Evolutionary conservation across 768 basidiomycete species (phyloP).

Genomic region (Hygrocybe coccinea): DNA sequence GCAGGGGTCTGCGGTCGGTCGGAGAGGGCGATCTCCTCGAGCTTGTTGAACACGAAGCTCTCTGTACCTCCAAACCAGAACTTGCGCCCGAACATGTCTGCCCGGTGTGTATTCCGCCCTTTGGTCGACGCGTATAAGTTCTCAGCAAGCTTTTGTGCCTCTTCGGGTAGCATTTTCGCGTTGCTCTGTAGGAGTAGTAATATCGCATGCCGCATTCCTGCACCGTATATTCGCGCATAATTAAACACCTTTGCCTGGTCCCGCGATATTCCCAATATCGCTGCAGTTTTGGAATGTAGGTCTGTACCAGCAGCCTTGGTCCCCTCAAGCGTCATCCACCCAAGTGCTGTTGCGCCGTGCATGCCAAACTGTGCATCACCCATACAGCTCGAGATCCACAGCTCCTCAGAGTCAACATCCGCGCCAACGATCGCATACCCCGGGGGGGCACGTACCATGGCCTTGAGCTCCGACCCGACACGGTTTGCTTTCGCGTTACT

Average conservation of each 20-base stretch:
- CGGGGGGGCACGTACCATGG: conserved; percentile 91
- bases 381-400: conserved; percentile 99
- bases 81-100: conserved; percentile 69
- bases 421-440: conserved; percentile 96
- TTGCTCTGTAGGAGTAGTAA: conserved; percentile 84
- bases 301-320: conserved; percentile 94
- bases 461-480: conserved; percentile 96
- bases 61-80: conserved; percentile 98
- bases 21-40: conserved; percentile 89
- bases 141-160: conserved; percentile 76
- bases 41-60: conserved; percentile 94
- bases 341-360: conserved; percentile 93
- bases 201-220: conserved; percentile 90
- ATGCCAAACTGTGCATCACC: conserved; percentile 97
- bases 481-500: conserved; percentile 97
- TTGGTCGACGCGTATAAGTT: conserved; percentile 91
- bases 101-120: conserved; percentile 77
- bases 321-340: conserved; percentile 99
- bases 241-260: conserved; percentile 99
- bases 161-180: conserved; percentile 66
- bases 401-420: conserved; percentile 96
- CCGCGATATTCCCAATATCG: conserved; percentile 85
- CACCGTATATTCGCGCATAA: conserved; percentile 98
- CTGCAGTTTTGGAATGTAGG: conserved; percentile 93
- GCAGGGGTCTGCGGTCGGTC: conserved; percentile 88